Evolutionary conservation across 768 basidiomycete species (phyloP).

Genomic region (Mycena rebaudengoi): DNA sequence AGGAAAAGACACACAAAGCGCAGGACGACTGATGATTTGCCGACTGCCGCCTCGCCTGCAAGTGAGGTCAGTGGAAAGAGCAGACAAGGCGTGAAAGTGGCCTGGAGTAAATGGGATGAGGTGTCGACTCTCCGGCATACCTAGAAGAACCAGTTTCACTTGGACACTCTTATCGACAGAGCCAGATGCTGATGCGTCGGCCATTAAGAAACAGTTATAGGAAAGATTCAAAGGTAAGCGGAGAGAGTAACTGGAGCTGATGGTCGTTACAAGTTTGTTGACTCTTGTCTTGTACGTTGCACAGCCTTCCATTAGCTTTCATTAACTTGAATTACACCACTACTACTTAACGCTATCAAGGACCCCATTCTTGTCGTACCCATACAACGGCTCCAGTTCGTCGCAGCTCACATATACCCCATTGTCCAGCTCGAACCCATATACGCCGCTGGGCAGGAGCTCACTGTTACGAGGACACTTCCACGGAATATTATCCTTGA

Average conservation of each 20-base stretch:
- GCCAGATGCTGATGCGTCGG: constrained; percentile 73
- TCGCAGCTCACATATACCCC: constrained; percentile 55
- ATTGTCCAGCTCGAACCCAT: constrained; percentile 50
- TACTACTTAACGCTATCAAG: constrained; percentile 27
- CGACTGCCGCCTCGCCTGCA: constrained; percentile 96
- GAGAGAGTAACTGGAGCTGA: constrained; percentile 18
- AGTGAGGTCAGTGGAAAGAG: constrained; percentile 19
- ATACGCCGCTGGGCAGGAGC: constrained; percentile 27
- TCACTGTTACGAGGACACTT: constrained; percentile 42
- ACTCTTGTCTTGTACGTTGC: constrained; percentile 33
- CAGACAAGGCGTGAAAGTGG: constrained; percentile 7
- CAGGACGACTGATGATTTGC: constrained; percentile 98
- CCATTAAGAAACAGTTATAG: constrained; percentile 49
- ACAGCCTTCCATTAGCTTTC: constrained; percentile 16
- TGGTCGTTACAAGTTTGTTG: constrained; percentile 24
- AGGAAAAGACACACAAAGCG: constrained; percentile 77
- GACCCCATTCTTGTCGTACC: not conserved
- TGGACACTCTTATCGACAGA: constrained; percentile 91
- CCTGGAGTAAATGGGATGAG: no score
- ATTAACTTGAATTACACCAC: constrained; percentile 3
- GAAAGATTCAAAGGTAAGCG: constrained; percentile 20
- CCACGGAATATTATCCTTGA: constrained; percentile 15
- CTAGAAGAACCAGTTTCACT: constrained; percentile 96
- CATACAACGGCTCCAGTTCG: constrained; percentile 49
- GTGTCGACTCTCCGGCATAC: no score